Conservation (phyloP, 192 early-diverging fungal genomes). For the Backusella liffmaniae region DNA sequence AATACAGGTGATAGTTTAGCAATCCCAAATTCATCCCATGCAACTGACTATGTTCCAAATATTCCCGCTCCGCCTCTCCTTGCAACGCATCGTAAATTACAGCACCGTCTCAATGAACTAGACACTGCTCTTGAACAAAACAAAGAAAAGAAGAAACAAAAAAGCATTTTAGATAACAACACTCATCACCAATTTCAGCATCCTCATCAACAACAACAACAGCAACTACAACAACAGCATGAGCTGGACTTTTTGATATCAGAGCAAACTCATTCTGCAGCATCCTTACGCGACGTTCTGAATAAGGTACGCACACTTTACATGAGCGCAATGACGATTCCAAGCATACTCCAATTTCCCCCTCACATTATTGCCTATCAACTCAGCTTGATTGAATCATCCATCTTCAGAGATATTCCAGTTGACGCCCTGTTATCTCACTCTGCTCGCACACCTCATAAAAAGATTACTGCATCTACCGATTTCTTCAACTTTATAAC, state of each 20-base stretch:
- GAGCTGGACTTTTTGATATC: not conserved
- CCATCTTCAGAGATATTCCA: constrained; percentile 63
- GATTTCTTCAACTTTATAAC: constrained; percentile 84
- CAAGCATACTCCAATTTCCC: constrained; percentile 54
- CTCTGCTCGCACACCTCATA: constrained; percentile 57
- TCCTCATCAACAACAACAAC: constrained; percentile 34
- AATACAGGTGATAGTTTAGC: constrained; percentile 46
- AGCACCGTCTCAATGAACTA: constrained; percentile 44
- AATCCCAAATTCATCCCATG: constrained; percentile 21
- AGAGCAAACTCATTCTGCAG: constrained; percentile 14
- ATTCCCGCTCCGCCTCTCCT: constrained; percentile 58
- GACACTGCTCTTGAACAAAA: constrained; percentile 36
- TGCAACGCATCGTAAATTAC: constrained; percentile 46
- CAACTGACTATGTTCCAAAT: constrained; percentile 50
- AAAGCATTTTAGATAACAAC: not conserved
- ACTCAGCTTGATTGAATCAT: constrained; percentile 67
- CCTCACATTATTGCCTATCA: constrained; percentile 67
- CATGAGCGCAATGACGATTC: constrained; percentile 50
- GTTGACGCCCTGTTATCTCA: constrained; percentile 58
- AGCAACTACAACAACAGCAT: constrained; percentile 26
- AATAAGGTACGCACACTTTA: constrained; percentile 50
- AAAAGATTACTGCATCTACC: constrained; percentile 60
- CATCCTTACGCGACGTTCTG: constrained; percentile 40
- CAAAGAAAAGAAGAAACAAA: constrained; percentile 8
- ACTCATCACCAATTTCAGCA: constrained; percentile 17